These are phyloP conservation scores for Phytopythium aichiense DNA, from an alignment of 352 stramenopile genomes.

Conservation along the genomic window DNA sequence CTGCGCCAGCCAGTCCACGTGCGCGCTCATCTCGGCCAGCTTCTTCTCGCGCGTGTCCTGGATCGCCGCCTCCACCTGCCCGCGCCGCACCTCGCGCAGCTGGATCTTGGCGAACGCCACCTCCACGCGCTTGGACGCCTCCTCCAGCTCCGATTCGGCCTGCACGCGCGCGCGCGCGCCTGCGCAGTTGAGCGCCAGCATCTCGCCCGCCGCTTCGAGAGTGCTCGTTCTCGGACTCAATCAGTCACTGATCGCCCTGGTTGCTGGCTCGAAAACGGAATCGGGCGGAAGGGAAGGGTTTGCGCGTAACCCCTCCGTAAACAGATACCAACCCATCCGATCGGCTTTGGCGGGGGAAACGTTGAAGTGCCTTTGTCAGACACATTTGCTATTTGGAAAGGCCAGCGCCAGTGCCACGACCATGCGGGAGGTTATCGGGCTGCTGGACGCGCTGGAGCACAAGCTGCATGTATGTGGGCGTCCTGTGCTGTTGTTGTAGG, in stretches of 20 bases:
- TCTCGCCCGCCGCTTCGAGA: slow-evolving; percentile 1
- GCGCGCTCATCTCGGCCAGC: slow-evolving; percentile 38
- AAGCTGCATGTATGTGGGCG: slow-evolving; percentile 18
- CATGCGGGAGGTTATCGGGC: slow-evolving; percentile 22
- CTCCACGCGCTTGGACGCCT: slow-evolving; percentile 60
- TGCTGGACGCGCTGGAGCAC: slow-evolving; percentile 26
- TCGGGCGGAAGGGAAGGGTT: neutral
- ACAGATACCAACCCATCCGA: slow-evolving; percentile 6
- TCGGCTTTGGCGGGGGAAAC: slow-evolving; percentile 10
- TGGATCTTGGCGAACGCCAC: slow-evolving; percentile 52
- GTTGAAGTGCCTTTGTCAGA: slow-evolving; percentile 19
- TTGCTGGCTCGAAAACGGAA: no score
- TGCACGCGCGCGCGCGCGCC: slow-evolving; percentile 42
- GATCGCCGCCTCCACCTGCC: slow-evolving; percentile 35
- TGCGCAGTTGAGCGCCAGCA: slow-evolving; percentile 71
- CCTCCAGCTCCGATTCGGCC: slow-evolving; percentile 65
- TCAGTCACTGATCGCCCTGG: no score
- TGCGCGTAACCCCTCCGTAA: slow-evolving; percentile 10
- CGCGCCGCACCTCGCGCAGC: slow-evolving; percentile 42
- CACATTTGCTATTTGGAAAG: neutral
- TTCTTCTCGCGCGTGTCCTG: slow-evolving; percentile 27
- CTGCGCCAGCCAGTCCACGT: slow-evolving; percentile 52
- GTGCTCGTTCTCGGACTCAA: neutral
- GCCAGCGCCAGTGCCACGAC: no score
- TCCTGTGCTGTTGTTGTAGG: neutral